These are phyloP conservation scores for Rhynchosporium secalis DNA, from an alignment of 2,329 filamentous ascomycete genomes.

Conservation along the genomic window DNA sequence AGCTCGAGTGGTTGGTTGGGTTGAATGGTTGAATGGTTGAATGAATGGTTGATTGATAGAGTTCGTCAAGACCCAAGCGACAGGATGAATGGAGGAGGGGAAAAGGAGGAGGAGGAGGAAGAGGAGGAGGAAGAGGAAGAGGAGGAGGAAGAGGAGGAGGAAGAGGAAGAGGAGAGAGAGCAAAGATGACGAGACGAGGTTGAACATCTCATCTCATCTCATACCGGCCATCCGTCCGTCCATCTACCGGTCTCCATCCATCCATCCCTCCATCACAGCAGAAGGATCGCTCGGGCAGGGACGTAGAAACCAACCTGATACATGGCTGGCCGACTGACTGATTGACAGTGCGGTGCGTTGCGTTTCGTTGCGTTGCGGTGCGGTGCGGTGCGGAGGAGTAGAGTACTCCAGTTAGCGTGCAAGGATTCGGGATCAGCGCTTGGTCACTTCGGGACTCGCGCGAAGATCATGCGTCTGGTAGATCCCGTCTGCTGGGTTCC, in stretches of 20 bases:
- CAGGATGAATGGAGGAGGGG: not conserved
- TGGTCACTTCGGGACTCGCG: no score
- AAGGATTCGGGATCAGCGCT: not conserved
- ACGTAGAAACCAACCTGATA: constrained; percentile 21
- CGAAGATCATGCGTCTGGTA: not conserved
- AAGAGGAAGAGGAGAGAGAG: not conserved
- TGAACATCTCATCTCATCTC: no score
- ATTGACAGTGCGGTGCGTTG: not conserved
- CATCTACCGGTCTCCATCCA: no score
- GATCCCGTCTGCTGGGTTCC: constrained; percentile 2
- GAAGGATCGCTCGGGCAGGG: not conserved
- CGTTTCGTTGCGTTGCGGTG: no score
- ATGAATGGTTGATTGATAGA: not conserved
- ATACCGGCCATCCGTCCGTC: no score
- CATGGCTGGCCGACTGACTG: constrained; percentile 9
- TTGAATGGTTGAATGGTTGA: no score
- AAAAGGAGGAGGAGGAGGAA: not conserved
- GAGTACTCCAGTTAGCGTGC: no score
- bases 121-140: not conserved
- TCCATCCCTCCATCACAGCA: not conserved
- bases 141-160: not conserved
- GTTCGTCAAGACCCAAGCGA: not conserved
- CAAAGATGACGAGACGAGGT: not conserved
- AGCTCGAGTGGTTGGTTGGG: no score
- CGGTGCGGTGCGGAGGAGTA: no score